Conservation (phyloP, 768 basidiomycete species). For the Collybia mongolica region DNA sequence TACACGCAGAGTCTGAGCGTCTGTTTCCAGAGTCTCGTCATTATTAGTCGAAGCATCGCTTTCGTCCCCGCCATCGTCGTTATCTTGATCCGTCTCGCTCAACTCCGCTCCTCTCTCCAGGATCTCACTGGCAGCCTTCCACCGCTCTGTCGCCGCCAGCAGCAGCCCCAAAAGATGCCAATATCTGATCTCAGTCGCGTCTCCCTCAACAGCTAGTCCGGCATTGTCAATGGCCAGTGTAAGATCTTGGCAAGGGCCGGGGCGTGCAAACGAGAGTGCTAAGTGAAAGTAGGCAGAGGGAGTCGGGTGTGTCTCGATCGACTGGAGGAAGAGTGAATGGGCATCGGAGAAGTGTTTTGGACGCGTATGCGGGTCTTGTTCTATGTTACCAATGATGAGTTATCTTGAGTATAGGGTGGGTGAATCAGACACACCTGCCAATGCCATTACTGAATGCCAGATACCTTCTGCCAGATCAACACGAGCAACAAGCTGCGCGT, state of each 20-base stretch:
- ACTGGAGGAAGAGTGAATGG: slow-evolving; percentile 45
- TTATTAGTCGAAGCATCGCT: neutral
- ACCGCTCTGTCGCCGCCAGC: slow-evolving; percentile 76
- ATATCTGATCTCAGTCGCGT: slow-evolving; percentile 61
- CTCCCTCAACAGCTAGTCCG: slow-evolving; percentile 69
- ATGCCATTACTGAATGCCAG: slow-evolving; percentile 65
- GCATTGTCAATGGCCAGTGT: slow-evolving; percentile 67
- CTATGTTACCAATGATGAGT: slow-evolving; percentile 31
- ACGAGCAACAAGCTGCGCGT: slow-evolving; percentile 42
- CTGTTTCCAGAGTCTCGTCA: slow-evolving; percentile 3
- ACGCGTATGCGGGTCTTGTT: slow-evolving; percentile 63
- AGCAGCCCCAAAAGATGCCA: slow-evolving; percentile 92
- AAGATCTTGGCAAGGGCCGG: slow-evolving; percentile 63
- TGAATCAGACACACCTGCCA: slow-evolving; percentile 49
- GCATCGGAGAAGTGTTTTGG: slow-evolving; percentile 57
- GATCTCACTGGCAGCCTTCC: slow-evolving; percentile 73
- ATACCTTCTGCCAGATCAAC: slow-evolving; percentile 73
- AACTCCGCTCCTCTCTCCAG: slow-evolving; percentile 74
- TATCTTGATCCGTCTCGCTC: slow-evolving; percentile 22
- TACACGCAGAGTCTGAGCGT: neutral
- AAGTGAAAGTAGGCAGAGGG: slow-evolving; percentile 74
- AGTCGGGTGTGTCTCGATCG: slow-evolving; percentile 47
- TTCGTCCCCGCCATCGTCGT: slow-evolving; percentile 11
- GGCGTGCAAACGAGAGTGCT: slow-evolving; percentile 69
- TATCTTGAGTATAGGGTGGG: neutral